Conservation (phyloP, 2,329 filamentous ascomycete genomes). For the Aspergillus sp. region DNA sequence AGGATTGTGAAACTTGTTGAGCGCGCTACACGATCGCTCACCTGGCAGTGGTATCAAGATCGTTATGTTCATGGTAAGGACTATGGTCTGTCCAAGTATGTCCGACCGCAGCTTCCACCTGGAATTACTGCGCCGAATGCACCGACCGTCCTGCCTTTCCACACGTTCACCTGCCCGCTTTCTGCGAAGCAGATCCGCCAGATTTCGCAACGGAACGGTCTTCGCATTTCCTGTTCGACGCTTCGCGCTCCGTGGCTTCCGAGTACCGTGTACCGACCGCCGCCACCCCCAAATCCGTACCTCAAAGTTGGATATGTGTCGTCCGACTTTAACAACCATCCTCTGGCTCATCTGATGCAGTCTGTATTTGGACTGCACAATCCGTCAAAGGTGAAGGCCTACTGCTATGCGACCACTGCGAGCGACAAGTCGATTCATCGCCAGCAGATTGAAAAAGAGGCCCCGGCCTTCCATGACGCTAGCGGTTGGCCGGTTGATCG, state of each 20-base stretch:
- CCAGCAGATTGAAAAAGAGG: constrained; percentile 86
- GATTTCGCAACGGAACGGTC: constrained; percentile 91
- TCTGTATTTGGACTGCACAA: constrained; percentile 94
- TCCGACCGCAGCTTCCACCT: constrained; percentile 67
- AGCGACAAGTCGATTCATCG: constrained; percentile 88
- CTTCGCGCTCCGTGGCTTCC: constrained; percentile 84
- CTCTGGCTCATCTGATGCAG: constrained; percentile 95
- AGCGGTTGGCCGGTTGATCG: constrained; percentile 81
- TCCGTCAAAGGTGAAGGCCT: constrained; percentile 67
- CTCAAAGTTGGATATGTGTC: constrained; percentile 96
- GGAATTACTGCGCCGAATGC: constrained; percentile 75
- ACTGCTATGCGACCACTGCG: constrained; percentile 91
- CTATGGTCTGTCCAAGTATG: constrained; percentile 57
- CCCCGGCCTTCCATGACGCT: constrained; percentile 84
- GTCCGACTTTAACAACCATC: constrained; percentile 98
- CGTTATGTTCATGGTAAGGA: constrained; percentile 61
- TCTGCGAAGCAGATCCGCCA: constrained; percentile 85
- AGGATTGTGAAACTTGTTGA: constrained; percentile 79
- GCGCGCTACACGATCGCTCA: constrained; percentile 70
- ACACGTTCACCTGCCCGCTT: constrained; percentile 93
- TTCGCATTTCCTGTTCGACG: constrained; percentile 88
- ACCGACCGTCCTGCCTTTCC: constrained; percentile 92
- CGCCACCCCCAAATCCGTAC: constrained; percentile 71
- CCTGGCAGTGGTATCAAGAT: constrained; percentile 85
- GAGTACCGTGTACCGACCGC: constrained; percentile 74